Percentiles rank a stretch among this genome's conserved stretches.
Evolutionary conservation across 164 flowering plant genomes (phyloP).

Genomic region (Nelumbo lutea): DNA sequence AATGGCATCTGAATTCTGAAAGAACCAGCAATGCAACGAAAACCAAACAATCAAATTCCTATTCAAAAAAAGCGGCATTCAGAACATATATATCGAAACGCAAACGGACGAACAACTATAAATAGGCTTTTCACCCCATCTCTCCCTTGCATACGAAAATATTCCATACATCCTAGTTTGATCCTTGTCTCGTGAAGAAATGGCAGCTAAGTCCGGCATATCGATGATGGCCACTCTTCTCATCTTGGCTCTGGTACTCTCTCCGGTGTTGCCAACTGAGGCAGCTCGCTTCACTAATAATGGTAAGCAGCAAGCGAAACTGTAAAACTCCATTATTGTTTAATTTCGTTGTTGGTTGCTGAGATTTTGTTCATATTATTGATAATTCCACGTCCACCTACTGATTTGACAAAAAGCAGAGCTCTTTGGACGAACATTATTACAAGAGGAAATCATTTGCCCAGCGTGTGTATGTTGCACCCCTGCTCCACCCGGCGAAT

Average conservation of each 20-base stretch:
- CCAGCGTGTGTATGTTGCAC: slow-evolving; percentile 11
- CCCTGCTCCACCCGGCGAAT: neutral
- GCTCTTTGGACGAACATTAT: neutral
- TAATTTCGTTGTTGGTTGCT: too few species aligned
- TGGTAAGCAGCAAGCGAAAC: neutral
- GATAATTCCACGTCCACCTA: neutral
- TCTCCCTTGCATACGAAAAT: too few species aligned
- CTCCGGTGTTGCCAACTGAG: neutral
- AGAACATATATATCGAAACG: too few species aligned
- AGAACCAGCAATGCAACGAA: too few species aligned
- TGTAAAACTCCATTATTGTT: too few species aligned
- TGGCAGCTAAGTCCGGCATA: neutral
- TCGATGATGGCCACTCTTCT: neutral
- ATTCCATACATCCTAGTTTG: too few species aligned
- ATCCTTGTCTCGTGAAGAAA: neutral
- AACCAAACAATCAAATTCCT: too few species aligned
- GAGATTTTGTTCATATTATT: too few species aligned
- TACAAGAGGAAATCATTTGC: neutral
- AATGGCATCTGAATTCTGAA: too few species aligned
- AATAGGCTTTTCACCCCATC: too few species aligned
- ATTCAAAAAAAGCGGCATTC: too few species aligned
- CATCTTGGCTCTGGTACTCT: neutral
- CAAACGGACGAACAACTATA: too few species aligned
- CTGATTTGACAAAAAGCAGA: neutral
- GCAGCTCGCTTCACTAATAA: slow-evolving; percentile 3